Conservation (phyloP, 2,329 filamentous ascomycete genomes). For the Xylaria sp. region DNA sequence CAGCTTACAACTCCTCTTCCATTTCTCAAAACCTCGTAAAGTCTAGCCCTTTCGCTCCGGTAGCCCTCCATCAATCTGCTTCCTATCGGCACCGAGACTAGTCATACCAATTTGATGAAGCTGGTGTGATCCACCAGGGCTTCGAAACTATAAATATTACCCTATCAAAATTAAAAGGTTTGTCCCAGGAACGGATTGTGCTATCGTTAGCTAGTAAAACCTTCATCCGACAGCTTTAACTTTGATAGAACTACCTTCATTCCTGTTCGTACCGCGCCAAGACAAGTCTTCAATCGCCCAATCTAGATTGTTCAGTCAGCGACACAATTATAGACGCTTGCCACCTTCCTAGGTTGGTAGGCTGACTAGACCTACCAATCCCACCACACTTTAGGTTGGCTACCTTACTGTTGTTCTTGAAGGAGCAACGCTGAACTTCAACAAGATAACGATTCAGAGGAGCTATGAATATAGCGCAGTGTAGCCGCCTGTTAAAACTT, state of each 20-base stretch:
- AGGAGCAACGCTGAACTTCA: background rate
- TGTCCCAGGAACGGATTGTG: background rate
- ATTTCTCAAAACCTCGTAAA: background rate
- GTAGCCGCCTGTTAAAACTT: background rate
- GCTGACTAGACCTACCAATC: background rate
- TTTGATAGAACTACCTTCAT: background rate
- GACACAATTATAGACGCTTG: background rate
- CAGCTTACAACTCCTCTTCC: no score
- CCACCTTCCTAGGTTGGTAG: background rate
- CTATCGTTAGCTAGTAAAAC: background rate
- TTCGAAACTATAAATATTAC: background rate
- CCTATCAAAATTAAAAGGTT: slow-evolving; percentile 8
- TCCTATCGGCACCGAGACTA: background rate
- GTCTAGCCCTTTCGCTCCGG: background rate
- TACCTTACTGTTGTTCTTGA: background rate
- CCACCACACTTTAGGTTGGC: background rate
- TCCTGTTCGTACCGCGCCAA: background rate
- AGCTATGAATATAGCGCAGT: background rate
- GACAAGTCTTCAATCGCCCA: background rate
- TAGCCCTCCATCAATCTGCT: no score
- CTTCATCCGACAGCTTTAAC: no score
- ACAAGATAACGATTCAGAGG: background rate
- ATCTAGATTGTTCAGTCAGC: background rate
- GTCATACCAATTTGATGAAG: background rate
- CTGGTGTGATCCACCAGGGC: slow-evolving; percentile 4